Conservation (phyloP, 306 rosid species). For the Gastrolobium villosum region DNA sequence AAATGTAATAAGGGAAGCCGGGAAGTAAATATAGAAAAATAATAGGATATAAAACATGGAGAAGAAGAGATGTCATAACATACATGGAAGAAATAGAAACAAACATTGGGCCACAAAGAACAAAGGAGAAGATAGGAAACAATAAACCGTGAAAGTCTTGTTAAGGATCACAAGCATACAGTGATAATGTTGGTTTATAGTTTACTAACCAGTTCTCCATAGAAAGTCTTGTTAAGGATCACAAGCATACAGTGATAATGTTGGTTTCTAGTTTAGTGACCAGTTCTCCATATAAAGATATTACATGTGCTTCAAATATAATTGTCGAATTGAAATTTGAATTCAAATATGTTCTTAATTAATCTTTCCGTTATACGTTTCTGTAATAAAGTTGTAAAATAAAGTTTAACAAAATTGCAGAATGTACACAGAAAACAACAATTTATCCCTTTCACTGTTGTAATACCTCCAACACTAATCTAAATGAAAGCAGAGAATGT, state of each 20-base stretch:
- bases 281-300: not conserved
- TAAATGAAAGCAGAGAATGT: not conserved
- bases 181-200: not conserved
- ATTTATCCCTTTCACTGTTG: not conserved
- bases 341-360: no score
- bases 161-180: slow-evolving; percentile 18
- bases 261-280: not conserved
- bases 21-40: not conserved
- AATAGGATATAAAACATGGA: not conserved
- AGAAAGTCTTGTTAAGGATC: not conserved
- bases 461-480: slow-evolving; percentile 14
- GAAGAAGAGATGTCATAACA: slow-evolving; percentile 3
- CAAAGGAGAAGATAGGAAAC: not conserved
- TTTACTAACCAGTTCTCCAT: not conserved
- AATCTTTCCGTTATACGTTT: no score
- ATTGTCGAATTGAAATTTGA: no score
- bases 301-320: not conserved
- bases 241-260: not conserved
- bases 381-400: no score
- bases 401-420: slow-evolving; percentile 23
- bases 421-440: not conserved
- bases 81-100: not conserved
- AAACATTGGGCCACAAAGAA: not conserved
- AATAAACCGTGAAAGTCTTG: not conserved
- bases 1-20: not conserved